Evolutionary conservation across 2,329 filamentous ascomycete species (phyloP).

Genomic region (Pseudogymnoascus sp.): DNA sequence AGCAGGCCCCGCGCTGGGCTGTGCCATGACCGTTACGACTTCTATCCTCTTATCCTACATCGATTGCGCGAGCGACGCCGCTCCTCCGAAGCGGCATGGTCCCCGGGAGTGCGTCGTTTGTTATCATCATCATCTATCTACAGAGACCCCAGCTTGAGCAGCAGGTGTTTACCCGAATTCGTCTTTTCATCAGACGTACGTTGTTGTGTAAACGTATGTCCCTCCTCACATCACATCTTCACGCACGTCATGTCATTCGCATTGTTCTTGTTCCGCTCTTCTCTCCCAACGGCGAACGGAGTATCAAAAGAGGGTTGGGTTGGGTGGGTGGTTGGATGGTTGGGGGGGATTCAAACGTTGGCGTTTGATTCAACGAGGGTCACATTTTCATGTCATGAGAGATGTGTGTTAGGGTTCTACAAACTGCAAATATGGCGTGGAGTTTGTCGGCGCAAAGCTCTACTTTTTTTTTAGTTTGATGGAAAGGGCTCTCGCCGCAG

Average conservation of each 20-base stretch:
- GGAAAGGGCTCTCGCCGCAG: not conserved
- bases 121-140: conserved; percentile 6
- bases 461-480: not conserved
- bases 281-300: conserved; percentile 8
- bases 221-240: not conserved
- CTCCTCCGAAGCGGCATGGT: conserved; percentile 3
- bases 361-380: conserved; percentile 2
- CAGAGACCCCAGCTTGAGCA: not conserved
- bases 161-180: not conserved
- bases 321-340: not conserved
- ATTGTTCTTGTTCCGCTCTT: conserved; percentile 8
- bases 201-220: not conserved
- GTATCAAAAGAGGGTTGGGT: conserved; percentile 9
- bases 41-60: conserved; percentile 9
- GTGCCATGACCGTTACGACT: conserved; percentile 10
- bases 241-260: conserved; percentile 5
- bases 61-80: conserved; percentile 1
- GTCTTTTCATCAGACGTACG: conserved; percentile 1
- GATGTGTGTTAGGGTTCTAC: conserved; percentile 1
- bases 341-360: not conserved
- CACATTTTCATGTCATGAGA: conserved; percentile 6
- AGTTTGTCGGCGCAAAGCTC: conserved; percentile 7
- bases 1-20: not conserved
- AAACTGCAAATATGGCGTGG: conserved; percentile 5
- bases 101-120: not conserved